Percentiles rank a stretch among this genome's conserved stretches.
These are phyloP conservation scores for Petasospora rhodanensis DNA, from an alignment of 1,139 yeast species.

Conservation along the genomic window DNA sequence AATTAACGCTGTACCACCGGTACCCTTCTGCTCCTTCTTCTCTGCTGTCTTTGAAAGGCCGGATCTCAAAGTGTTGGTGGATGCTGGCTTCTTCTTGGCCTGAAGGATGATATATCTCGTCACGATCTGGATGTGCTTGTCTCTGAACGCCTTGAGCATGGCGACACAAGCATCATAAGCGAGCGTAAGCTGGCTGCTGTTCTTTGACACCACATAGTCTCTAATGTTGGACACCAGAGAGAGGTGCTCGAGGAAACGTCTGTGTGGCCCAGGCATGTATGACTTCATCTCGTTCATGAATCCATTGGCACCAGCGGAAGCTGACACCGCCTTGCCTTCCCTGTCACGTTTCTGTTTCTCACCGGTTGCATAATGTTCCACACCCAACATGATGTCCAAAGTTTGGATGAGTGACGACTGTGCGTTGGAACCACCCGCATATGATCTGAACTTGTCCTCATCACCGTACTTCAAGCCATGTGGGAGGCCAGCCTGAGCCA, in stretches of 20 bases:
- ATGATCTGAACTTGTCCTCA: constrained; percentile 52
- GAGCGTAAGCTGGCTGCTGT: constrained; percentile 55
- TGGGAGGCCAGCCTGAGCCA: constrained; percentile 82
- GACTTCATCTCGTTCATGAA: constrained; percentile 80
- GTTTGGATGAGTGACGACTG: constrained; percentile 88
- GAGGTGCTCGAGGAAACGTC: constrained; percentile 62
- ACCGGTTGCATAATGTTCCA: constrained; percentile 79
- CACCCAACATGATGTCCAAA: constrained; percentile 69
- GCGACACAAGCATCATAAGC: constrained; percentile 90
- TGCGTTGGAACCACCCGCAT: constrained; percentile 92
- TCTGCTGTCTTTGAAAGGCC: constrained; percentile 42
- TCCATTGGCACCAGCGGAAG: constrained; percentile 39
- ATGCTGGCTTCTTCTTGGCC: constrained; percentile 55
- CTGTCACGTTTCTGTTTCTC: constrained; percentile 34
- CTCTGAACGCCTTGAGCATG: constrained; percentile 83
- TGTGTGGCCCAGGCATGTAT: constrained; percentile 87
- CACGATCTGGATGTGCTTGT: constrained; percentile 88
- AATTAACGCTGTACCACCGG: constrained; percentile 89
- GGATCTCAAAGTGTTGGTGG: constrained; percentile 47
- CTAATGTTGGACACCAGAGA: constrained; percentile 55
- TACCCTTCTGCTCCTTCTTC: constrained; percentile 63
- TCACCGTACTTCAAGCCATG: constrained; percentile 76
- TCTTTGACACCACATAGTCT: constrained; percentile 49
- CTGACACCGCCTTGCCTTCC: constrained; percentile 23
- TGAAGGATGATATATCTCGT: constrained; percentile 81